Percentiles rank a stretch among this genome's conserved stretches.
Evolutionary conservation across 768 basidiomycete genomes (phyloP).

Genomic region (Russula sp.): DNA sequence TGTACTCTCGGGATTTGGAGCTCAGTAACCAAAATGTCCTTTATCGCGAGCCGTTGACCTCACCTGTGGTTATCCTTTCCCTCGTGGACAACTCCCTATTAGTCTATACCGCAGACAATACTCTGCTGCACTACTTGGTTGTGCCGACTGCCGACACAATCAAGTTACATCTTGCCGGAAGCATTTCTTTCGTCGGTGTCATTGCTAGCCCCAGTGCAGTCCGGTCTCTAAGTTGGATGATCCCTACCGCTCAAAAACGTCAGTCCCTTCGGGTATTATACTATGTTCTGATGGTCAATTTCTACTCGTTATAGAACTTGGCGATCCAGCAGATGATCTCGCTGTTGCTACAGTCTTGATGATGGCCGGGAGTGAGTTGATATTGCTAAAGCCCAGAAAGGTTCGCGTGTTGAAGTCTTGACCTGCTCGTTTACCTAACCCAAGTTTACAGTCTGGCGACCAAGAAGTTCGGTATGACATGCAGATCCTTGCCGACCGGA

Average conservation of each 20-base stretch:
- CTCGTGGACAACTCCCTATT: slow-evolving; percentile 92
- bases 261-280: slow-evolving; percentile 27
- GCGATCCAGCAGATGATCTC: slow-evolving; percentile 89
- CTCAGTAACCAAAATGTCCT: slow-evolving; percentile 77
- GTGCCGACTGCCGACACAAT: slow-evolving; percentile 77
- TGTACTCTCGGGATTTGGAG: slow-evolving; percentile 91
- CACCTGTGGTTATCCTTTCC: slow-evolving; percentile 80
- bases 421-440: background rate
- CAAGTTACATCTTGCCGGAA: slow-evolving; percentile 85
- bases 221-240: slow-evolving; percentile 93
- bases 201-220: slow-evolving; percentile 79
- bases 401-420: slow-evolving; percentile 30
- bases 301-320: slow-evolving; percentile 56
- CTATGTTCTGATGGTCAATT: slow-evolving; percentile 1
- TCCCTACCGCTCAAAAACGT: slow-evolving; percentile 91
- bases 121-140: slow-evolving; percentile 86
- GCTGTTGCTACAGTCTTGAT: slow-evolving; percentile 92
- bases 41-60: slow-evolving; percentile 66
- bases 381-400: slow-evolving; percentile 84
- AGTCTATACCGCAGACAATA: slow-evolving; percentile 93
- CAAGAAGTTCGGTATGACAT: slow-evolving; percentile 96
- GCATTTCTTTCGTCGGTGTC: slow-evolving; percentile 89
- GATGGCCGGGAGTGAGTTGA: slow-evolving; percentile 87
- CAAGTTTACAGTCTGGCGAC: slow-evolving; percentile 52
- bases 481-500: slow-evolving; percentile 93